These are phyloP conservation scores for Ganoderma multipileum DNA, from an alignment of 1,284 basidiomycete species.

Conservation along the genomic window DNA sequence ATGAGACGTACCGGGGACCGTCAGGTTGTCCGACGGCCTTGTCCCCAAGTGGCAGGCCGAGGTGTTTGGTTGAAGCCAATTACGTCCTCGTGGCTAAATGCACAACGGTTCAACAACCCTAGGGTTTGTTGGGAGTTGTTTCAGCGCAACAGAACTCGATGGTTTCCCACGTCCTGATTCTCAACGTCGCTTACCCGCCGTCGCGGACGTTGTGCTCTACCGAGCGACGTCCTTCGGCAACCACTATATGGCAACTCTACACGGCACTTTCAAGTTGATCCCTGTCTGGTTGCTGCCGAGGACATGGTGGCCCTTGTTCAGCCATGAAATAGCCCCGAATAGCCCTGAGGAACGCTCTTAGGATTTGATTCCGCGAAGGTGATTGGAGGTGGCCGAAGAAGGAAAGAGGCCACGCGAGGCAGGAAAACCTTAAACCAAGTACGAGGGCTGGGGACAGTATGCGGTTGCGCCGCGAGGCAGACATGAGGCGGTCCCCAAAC, in stretches of 20 bases:
- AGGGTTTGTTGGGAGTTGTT: slow-evolving; percentile 11
- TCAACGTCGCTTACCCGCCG: background rate
- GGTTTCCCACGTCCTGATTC: background rate
- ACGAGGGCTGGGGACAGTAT: slow-evolving; percentile 3
- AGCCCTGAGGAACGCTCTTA: background rate
- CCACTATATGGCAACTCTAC: background rate
- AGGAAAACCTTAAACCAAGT: slow-evolving; percentile 8
- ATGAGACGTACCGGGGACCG: background rate
- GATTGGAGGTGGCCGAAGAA: slow-evolving; percentile 15
- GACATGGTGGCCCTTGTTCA: background rate
- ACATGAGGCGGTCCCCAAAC: slow-evolving; percentile 24
- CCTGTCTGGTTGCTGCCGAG: slow-evolving; percentile 8
- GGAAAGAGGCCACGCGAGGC: slow-evolving; percentile 28
- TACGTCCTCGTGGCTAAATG: slow-evolving; percentile 7
- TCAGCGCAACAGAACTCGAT: background rate
- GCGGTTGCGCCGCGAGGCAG: slow-evolving; percentile 26
- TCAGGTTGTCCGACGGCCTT: background rate
- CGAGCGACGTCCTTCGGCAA: slow-evolving; percentile 19
- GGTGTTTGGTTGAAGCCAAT: background rate
- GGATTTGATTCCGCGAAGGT: slow-evolving; percentile 24
- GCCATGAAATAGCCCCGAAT: background rate
- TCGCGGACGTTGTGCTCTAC: slow-evolving; percentile 14
- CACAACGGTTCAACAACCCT: background rate
- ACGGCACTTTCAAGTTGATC: slow-evolving; percentile 1
- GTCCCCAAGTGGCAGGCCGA: background rate